Evolutionary conservation across 2,329 filamentous ascomycete species (phyloP), one percentile per base, ranked within the genome.

Genomic region (Fusarium concolor): DNA sequence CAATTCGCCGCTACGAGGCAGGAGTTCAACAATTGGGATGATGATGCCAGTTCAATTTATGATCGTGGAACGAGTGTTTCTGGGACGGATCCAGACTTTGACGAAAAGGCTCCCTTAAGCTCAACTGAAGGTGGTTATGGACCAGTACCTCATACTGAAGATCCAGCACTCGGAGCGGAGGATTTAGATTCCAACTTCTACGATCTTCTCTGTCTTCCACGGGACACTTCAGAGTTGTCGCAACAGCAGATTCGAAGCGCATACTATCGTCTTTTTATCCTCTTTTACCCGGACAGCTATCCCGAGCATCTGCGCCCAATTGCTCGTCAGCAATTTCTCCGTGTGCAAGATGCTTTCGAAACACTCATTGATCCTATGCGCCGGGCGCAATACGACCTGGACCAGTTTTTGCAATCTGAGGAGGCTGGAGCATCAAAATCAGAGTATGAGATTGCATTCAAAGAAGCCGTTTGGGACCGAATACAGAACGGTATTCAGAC

Each of bases 1-100:
- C 82, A 85, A 56, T 85, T 85, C 58, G 82, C 83, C 20, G 75
- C 81, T 35, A 85, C 83, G 8, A 76, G 81, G 31, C 77, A 77
- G 46, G 82, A 84, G 60, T 81, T 80, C 49, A 82, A 83, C 46
- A 82, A 84, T 51, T 83, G 78, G 67, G 82, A 82, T 56, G 83
- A 85, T 68, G 83, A 85, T 63, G 79, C 76, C 20, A 82, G 81
- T 39, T 84, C 82, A 18, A 73, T 83, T 42, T 74, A 80, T 55
- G 80, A 82, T 26, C 75, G 75, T 33, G 58, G 57, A 46, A 74
- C 65, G 56, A 74, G 61, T 54, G 68, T 69, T 31, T 71, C 75
- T 22, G 72, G 75, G 49, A 44, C 26, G 26, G 58, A 62, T 24
- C 35, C 43, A 9, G 71, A 73, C 17, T 51, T 58, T 11, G 60